Conservation (phyloP, 495 filamentous ascomycete genomes). For the Baudoinia panamericana region DNA sequence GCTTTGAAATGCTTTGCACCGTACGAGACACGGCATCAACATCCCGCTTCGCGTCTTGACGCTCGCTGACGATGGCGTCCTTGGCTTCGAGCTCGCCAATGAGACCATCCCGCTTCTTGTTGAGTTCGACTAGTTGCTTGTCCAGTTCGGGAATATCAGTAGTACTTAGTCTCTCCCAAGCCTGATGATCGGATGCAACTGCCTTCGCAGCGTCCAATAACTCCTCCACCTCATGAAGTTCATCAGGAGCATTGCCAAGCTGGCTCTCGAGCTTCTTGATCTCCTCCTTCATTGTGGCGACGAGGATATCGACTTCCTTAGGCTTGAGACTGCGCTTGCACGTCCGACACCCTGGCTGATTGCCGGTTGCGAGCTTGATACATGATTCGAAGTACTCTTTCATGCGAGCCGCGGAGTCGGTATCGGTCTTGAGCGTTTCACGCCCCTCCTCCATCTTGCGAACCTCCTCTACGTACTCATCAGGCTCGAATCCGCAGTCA, state of each 20-base stretch:
- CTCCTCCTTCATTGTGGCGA: constrained; percentile 35
- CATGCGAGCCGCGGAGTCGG: constrained; percentile 47
- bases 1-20: constrained; percentile 61
- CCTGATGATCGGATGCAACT: constrained; percentile 56
- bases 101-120: constrained; percentile 44
- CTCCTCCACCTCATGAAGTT: constrained; percentile 41
- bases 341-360: constrained; percentile 52
- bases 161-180: constrained; percentile 51
- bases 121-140: constrained; percentile 44
- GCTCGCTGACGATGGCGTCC: constrained; percentile 54
- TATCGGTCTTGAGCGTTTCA: constrained; percentile 47
- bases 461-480: constrained; percentile 40
- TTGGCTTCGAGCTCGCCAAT: constrained; percentile 57
- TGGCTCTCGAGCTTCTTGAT: constrained; percentile 41
- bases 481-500: constrained; percentile 40
- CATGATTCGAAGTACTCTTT: constrained; percentile 51
- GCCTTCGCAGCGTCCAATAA: constrained; percentile 44
- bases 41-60: constrained; percentile 52
- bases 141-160: constrained; percentile 58
- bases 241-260: constrained; percentile 30
- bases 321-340: constrained; percentile 51
- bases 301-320: constrained; percentile 37
- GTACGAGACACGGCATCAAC: constrained; percentile 62
- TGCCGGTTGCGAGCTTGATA: constrained; percentile 41
- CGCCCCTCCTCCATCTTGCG: constrained; percentile 46